Percentiles rank a stretch among this genome's conserved stretches.
phyloP scores from a whole-genome alignment of 306 rosid species.

The Quercus cerris region DNA sequence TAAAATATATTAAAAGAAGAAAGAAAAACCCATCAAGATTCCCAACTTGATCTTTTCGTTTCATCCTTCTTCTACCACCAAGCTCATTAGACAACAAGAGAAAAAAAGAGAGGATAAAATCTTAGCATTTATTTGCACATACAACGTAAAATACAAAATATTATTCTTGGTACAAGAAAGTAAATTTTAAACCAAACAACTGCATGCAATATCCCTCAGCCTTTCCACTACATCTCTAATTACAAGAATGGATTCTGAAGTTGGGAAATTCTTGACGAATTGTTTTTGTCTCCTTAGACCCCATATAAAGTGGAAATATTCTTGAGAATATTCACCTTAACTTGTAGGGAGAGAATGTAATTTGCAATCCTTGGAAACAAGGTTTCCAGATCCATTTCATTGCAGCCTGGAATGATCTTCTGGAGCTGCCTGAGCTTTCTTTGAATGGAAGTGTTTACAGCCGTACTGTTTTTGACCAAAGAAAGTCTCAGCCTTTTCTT shows the following conservation, averaged over 20 bases:
- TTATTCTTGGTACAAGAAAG: not conserved
- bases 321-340: constrained; percentile 56
- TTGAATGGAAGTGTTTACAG: constrained; percentile 9
- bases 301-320: constrained; percentile 58
- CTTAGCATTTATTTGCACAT: not conserved
- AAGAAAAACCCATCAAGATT: too few relatives aligned
- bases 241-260: not conserved
- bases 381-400: constrained; percentile 37
- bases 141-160: not conserved
- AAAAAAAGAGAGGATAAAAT: too few relatives aligned
- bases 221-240: not conserved
- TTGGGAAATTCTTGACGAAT: not conserved
- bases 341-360: constrained; percentile 49
- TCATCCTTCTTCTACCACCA: too few relatives aligned
- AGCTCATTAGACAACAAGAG: too few relatives aligned
- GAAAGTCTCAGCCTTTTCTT: constrained; percentile 48
- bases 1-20: too few relatives aligned
- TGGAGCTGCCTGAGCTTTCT: constrained; percentile 57
- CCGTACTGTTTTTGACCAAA: constrained; percentile 24
- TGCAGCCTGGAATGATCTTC: constrained; percentile 45
- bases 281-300: constrained; percentile 20
- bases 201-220: not conserved
- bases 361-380: constrained; percentile 47
- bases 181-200: not conserved
- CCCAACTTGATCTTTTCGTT: too few relatives aligned